A percentile compares a stretch with the other conserved stretches of the same genome.
These are phyloP conservation scores for Thyridium curvatum DNA, from an alignment of 2,329 filamentous ascomycete genomes.

Conservation along the genomic window DNA sequence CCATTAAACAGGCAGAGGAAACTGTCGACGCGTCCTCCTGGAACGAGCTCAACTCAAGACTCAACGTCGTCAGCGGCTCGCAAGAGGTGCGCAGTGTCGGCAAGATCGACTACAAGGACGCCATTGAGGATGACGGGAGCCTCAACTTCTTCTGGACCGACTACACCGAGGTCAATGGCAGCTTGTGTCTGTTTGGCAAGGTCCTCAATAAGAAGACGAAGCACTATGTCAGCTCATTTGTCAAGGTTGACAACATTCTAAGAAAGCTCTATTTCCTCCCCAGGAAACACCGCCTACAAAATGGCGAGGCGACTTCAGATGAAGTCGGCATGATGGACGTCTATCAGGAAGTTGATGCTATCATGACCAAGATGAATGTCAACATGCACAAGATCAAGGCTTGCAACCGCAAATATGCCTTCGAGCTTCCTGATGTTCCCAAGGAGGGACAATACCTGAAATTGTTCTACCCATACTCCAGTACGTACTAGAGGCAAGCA, in stretches of 20 bases:
- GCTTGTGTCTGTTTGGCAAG: slow-evolving; percentile 90
- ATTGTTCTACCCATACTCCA: slow-evolving; percentile 90
- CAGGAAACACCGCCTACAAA: slow-evolving; percentile 51
- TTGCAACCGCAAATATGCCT: slow-evolving; percentile 87
- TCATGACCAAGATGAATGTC: slow-evolving; percentile 85
- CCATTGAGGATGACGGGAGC: slow-evolving; percentile 89
- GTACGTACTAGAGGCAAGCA: slow-evolving; percentile 30
- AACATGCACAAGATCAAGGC: slow-evolving; percentile 90
- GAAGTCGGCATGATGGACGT: slow-evolving; percentile 84
- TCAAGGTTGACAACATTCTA: slow-evolving; percentile 92
- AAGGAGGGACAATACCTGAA: slow-evolving; percentile 90
- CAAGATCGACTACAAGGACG: slow-evolving; percentile 77
- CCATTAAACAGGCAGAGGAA: slow-evolving; percentile 32
- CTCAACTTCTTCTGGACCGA: slow-evolving; percentile 96
- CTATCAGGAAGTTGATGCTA: slow-evolving; percentile 78
- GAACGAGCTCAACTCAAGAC: slow-evolving; percentile 78
- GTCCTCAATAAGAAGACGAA: slow-evolving; percentile 82
- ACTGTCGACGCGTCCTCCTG: slow-evolving; percentile 76
- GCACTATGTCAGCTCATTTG: slow-evolving; percentile 81
- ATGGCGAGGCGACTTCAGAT: slow-evolving; percentile 65
- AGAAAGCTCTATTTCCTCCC: slow-evolving; percentile 92
- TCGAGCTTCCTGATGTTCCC: slow-evolving; percentile 81
- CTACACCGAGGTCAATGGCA: slow-evolving; percentile 88
- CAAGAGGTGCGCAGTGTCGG: slow-evolving; percentile 60
- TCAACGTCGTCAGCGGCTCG: slow-evolving; percentile 79